Conservation (phyloP, 495 filamentous ascomycete species). For the Talaromyces trachyspermus region DNA sequence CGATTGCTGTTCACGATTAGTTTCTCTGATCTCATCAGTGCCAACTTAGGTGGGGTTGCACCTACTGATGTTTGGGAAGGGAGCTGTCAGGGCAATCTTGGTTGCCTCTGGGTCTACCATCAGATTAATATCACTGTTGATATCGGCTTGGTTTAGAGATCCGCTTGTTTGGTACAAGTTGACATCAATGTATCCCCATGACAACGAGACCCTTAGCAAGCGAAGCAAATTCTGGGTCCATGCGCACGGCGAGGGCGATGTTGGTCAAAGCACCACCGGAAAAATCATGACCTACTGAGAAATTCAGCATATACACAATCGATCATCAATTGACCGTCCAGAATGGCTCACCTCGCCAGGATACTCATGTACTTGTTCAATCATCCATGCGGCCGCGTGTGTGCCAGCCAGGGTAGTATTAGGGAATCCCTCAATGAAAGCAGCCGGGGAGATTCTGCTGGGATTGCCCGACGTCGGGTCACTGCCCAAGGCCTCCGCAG, state of each 20-base stretch:
- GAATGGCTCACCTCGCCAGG: constrained; percentile 20
- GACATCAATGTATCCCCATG: constrained; percentile 35
- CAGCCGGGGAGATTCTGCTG: constrained; percentile 22
- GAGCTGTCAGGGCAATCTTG: constrained; percentile 32
- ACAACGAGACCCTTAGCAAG: constrained; percentile 33
- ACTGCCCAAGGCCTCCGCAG: constrained; percentile 19
- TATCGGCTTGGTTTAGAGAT: constrained; percentile 20
- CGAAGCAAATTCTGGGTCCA: constrained; percentile 30
- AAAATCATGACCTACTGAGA: not conserved
- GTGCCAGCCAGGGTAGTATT: constrained; percentile 20
- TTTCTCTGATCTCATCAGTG: not conserved
- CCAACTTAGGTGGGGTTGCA: not conserved
- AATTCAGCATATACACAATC: not conserved
- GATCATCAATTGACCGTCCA: not conserved
- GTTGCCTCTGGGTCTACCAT: constrained; percentile 38
- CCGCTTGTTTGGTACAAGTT: constrained; percentile 28
- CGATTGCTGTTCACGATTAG: constrained; percentile 13
- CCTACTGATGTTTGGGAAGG: constrained; percentile 29
- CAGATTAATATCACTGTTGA: constrained; percentile 33
- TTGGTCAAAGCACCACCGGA: constrained; percentile 31
- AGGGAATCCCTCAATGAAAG: constrained; percentile 30
- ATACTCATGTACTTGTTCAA: constrained; percentile 31
- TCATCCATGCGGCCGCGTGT: constrained; percentile 24
- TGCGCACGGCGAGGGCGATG: constrained; percentile 31
- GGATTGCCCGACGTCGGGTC: constrained; percentile 27